Evolutionary conservation across 2,329 filamentous ascomycete genomes (phyloP).

Genomic region (Aspergillus sp.): DNA sequence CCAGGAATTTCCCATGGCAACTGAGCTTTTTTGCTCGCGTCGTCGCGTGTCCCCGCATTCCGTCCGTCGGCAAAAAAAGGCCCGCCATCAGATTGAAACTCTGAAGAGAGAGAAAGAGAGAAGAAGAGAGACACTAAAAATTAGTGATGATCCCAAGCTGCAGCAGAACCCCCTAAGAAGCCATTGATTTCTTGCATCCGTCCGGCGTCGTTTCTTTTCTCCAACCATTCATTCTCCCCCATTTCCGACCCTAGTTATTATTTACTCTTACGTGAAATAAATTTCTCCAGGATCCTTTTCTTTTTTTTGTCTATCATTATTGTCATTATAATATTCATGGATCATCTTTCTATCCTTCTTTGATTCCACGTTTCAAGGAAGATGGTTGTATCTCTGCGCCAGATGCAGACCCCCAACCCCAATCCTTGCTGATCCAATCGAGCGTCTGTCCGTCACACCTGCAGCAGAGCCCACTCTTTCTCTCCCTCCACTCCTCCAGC

Average conservation of each 20-base stretch:
- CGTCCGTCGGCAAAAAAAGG: conserved; percentile 16
- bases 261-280: too few species aligned
- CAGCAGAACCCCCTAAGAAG: not conserved
- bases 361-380: conserved; percentile 19
- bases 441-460: not conserved
- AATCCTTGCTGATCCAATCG: conserved; percentile 9
- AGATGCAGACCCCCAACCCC: not conserved
- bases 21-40: conserved; percentile 4
- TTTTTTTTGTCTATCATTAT: not conserved
- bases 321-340: conserved; percentile 1
- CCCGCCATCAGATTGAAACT: conserved; percentile 16
- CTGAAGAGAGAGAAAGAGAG: too few species aligned
- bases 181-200: not conserved
- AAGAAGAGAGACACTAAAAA: not conserved
- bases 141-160: not conserved
- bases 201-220: not conserved
- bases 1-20: conserved; percentile 4
- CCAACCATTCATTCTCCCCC: not conserved
- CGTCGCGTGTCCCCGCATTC: conserved; percentile 30
- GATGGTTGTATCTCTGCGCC: conserved; percentile 23
- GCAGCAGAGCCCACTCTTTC: not conserved
- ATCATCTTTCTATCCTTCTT: conserved; percentile 12
- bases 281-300: not conserved
- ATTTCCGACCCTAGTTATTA: not conserved
- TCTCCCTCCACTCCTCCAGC: not conserved